These are phyloP conservation scores for Pseudogymnoascus sp. DNA, from an alignment of 2,329 filamentous ascomycete species.

Conservation along the genomic window DNA sequence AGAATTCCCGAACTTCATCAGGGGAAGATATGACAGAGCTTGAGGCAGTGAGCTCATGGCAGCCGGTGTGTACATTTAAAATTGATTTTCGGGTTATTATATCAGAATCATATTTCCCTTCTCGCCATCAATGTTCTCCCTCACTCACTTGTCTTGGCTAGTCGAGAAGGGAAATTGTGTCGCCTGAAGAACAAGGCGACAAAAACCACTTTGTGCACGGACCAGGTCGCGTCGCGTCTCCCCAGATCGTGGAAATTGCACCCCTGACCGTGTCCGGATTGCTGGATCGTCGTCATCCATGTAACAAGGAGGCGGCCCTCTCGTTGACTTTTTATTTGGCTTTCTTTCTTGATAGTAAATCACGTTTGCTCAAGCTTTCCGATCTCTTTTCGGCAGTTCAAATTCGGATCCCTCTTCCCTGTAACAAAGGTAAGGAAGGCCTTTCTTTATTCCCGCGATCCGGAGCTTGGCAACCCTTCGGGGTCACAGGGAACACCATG, in stretches of 20 bases:
- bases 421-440: background rate
- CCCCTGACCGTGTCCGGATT: background rate
- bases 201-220: background rate
- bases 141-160: background rate
- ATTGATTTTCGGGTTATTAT: background rate
- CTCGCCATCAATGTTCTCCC: background rate
- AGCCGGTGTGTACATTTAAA: background rate
- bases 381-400: background rate
- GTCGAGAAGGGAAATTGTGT: background rate
- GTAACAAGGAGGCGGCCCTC: background rate
- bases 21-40: background rate
- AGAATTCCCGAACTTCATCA: background rate
- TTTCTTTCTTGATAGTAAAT: background rate
- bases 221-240: conserved; percentile 10
- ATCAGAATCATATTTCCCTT: background rate
- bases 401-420: background rate
- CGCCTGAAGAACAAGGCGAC: background rate
- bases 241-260: background rate
- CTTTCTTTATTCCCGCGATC: background rate
- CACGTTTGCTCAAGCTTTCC: background rate
- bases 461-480: background rate
- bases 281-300: background rate
- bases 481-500: background rate
- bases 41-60: background rate
- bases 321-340: background rate